Evolutionary conservation across 768 basidiomycete species (phyloP), one percentile per base, ranked within the genome.

Genomic region (Lactarius sanguifluus): DNA sequence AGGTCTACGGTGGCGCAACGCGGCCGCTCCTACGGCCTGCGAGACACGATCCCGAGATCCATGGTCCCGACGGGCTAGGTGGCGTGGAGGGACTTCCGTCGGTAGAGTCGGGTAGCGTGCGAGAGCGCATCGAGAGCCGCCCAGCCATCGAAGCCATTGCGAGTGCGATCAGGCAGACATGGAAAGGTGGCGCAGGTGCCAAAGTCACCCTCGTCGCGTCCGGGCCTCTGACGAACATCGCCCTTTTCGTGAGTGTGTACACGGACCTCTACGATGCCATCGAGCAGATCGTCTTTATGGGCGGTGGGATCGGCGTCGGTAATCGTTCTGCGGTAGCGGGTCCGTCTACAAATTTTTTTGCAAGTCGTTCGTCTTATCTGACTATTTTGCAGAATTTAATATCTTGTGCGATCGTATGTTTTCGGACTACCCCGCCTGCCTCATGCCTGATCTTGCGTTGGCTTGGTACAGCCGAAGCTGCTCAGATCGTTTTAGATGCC

Each of bases 211-310:
- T 96, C 3, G 83, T 93, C 1, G 91, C 92, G 1, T 87, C 83
- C 4, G 94, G 94, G 0, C 90, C 94, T 1, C 86, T 92, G 86
- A 95, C 94, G 23, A 96, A 95, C 69, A 81, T 91, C 41, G 79
- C 79, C 2, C 72, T 80, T 6, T 79, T 80, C 57, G 71, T 78
- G 20, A 76, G 75, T 57, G 72, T 78, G 16, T 80, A 78, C 61
- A 84, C 86, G 0, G 80, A 85, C 34, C 76, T 87, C 3, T 68
- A 84, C 23, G 78, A 78, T 3, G 86, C 80, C 12, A 77, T 92
- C 6, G 85, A 87, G 66, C 84, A 90, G 66, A 82, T 92, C 67
- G 88, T 92, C 8, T 90, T 93, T 72, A 96, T 96, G 94, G 94
- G 94, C 13, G 94, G 94, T n/a, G 92, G 86, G 2, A 87, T 92